Conservation (phyloP, 768 basidiomycete genomes). For the Boletus sensibilis region DNA sequence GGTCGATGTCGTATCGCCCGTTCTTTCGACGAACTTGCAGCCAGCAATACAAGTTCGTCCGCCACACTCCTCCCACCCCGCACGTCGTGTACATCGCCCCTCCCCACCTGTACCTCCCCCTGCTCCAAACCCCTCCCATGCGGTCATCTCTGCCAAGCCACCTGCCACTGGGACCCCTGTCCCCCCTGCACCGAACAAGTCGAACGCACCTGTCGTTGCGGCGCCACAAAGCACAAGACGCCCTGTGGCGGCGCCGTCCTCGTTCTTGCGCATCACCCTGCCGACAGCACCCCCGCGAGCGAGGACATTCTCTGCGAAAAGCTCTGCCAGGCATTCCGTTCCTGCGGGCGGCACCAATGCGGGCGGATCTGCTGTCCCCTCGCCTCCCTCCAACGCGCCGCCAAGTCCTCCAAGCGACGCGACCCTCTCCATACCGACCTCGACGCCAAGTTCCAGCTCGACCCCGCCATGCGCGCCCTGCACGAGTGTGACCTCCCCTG, state of each 20-base stretch:
- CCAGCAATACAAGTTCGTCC: background rate
- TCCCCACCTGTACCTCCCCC: conserved; percentile 72
- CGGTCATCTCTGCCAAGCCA: conserved; percentile 64
- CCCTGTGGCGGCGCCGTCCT: conserved; percentile 43
- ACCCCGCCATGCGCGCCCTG: conserved; percentile 62
- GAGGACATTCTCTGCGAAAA: conserved; percentile 82
- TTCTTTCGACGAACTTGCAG: conserved; percentile 36
- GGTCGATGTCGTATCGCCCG: conserved; percentile 48
- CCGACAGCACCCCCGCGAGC: conserved; percentile 34
- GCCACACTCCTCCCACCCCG: conserved; percentile 38
- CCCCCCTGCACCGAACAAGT: conserved; percentile 73
- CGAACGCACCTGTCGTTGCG: conserved; percentile 84
- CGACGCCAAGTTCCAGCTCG: conserved; percentile 31
- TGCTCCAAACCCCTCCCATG: conserved; percentile 74
- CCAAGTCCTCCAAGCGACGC: conserved; percentile 49
- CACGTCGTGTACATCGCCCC: conserved; percentile 62
- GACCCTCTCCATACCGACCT: conserved; percentile 17
- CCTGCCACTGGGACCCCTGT: conserved; percentile 79
- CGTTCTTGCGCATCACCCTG: conserved; percentile 12
- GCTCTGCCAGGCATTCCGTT: conserved; percentile 71
- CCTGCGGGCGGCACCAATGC: conserved; percentile 88
- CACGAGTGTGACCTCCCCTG: conserved; percentile 87
- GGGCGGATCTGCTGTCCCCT: conserved; percentile 86
- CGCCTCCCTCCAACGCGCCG: conserved; percentile 53
- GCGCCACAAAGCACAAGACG: conserved; percentile 53